phyloP scores from a whole-genome alignment of 108 stramenopile genomes.

The Poteriospumella lacustris region DNA sequence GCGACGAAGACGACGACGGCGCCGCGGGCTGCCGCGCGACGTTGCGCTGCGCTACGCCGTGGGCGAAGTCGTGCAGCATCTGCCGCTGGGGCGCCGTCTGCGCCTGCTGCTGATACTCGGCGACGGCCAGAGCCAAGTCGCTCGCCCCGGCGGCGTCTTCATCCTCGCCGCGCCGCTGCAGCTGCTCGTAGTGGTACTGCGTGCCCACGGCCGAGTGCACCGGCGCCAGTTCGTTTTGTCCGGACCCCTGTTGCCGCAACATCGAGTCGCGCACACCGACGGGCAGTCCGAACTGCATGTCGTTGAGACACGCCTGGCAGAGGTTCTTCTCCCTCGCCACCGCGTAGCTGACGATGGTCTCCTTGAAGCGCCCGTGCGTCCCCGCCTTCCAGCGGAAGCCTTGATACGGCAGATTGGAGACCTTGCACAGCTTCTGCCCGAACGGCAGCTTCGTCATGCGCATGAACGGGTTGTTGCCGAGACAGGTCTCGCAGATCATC shows the following conservation, averaged over 20 bases:
- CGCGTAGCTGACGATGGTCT: constrained; percentile 83
- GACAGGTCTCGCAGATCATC: constrained; percentile 94
- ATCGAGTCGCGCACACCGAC: constrained; percentile 79
- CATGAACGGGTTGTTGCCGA: constrained; percentile 95
- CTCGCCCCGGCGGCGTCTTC: constrained; percentile 63
- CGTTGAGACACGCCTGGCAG: constrained; percentile 96
- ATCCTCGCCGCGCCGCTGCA: constrained; percentile 27
- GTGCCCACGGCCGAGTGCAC: background rate
- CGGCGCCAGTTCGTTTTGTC: background rate
- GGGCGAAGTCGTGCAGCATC: constrained; percentile 48
- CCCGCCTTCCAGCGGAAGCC: constrained; percentile 97
- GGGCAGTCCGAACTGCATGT: constrained; percentile 90
- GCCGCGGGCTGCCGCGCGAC: constrained; percentile 74
- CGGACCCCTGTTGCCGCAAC: constrained; percentile 52
- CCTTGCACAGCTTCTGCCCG: constrained; percentile 85
- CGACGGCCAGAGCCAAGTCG: constrained; percentile 65
- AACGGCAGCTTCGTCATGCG: constrained; percentile 89
- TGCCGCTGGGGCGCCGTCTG: constrained; percentile 51
- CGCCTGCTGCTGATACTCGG: constrained; percentile 50
- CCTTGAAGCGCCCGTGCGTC: constrained; percentile 82
- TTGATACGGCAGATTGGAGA: constrained; percentile 87
- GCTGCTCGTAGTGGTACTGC: background rate
- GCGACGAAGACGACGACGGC: constrained; percentile 47
- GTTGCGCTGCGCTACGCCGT: constrained; percentile 18
- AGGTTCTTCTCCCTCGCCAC: constrained; percentile 94